A percentile compares a stretch with the other conserved stretches of the same genome.
phyloP scores from a whole-genome alignment of 371 early-diverging fungal genomes.

The Rhizopus microsporus region DNA sequence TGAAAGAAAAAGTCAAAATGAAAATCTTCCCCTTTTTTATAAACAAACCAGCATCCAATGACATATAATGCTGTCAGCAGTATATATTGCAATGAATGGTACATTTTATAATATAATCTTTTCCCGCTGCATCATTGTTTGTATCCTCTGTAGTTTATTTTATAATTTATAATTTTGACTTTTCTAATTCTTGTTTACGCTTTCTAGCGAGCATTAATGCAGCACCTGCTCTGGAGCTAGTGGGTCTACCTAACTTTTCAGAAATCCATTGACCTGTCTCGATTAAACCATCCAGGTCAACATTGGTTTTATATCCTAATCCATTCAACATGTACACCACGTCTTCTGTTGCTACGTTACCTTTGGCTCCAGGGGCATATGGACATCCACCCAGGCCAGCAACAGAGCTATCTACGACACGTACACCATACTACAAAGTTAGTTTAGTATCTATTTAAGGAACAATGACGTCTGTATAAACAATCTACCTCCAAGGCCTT shows the following conservation, averaged over 20 bases:
- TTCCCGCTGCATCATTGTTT: too few relatives aligned
- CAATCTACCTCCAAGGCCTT: conserved; percentile 70
- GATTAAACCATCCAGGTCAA: conserved; percentile 73
- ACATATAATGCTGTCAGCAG: too few relatives aligned
- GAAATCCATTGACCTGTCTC: conserved; percentile 87
- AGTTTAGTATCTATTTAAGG: not conserved
- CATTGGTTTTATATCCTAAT: conserved; percentile 79
- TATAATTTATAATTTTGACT: conserved; percentile 1
- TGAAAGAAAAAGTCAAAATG: too few relatives aligned
- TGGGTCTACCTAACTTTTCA: conserved; percentile 64
- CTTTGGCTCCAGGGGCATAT: conserved; percentile 94
- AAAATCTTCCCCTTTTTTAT: too few relatives aligned
- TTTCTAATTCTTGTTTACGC: conserved; percentile 18
- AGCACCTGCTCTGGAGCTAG: conserved; percentile 51
- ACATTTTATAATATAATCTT: too few relatives aligned
- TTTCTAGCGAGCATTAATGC: conserved; percentile 39
- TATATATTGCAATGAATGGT: too few relatives aligned
- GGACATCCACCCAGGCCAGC: conserved; percentile 98
- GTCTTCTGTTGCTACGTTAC: conserved; percentile 97
- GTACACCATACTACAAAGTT: conserved; percentile 68
- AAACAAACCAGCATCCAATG: too few relatives aligned
- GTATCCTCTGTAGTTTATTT: too few relatives aligned
- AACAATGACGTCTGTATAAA: not conserved
- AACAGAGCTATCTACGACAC: conserved; percentile 91
- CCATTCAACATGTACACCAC: conserved; percentile 94